Evolutionary conservation across 805 yeast genomes (phyloP).

Genomic region (Suhomyces faveliae): DNA sequence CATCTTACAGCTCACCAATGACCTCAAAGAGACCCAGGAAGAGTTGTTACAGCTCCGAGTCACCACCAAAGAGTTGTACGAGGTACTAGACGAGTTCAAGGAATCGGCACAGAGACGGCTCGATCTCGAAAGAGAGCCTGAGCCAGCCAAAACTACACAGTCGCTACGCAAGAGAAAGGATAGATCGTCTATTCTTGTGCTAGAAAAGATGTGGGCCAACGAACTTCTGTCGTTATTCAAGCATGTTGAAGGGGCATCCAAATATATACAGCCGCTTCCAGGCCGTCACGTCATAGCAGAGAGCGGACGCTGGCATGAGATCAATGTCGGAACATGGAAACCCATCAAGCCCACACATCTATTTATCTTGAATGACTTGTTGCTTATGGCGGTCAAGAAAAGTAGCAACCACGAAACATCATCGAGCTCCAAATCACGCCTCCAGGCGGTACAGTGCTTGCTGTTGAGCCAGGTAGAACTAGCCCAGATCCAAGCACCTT

Average conservation of each 20-base stretch:
- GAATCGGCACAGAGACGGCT: constrained; percentile 60
- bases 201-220: constrained; percentile 79
- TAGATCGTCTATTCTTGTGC: constrained; percentile 65
- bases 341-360: constrained; percentile 73
- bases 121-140: constrained; percentile 40
- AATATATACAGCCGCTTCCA: constrained; percentile 67
- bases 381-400: constrained; percentile 70
- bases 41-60: constrained; percentile 63
- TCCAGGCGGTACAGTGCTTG: constrained; percentile 78
- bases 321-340: constrained; percentile 83
- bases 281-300: constrained; percentile 81
- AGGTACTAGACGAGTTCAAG: constrained; percentile 55
- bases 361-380: constrained; percentile 72
- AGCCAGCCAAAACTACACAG: constrained; percentile 7
- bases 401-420: constrained; percentile 24
- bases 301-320: constrained; percentile 81
- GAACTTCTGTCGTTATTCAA: constrained; percentile 69
- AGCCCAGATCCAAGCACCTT: constrained; percentile 34
- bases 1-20: constrained; percentile 57
- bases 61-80: constrained; percentile 58
- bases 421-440: constrained; percentile 32
- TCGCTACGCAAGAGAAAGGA: constrained; percentile 40
- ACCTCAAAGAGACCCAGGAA: constrained; percentile 60
- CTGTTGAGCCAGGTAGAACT: constrained; percentile 62
- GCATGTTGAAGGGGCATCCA: constrained; percentile 90